These are phyloP conservation scores for Candida arabinofermentans DNA, from an alignment of 805 yeast species.

Conservation along the genomic window DNA sequence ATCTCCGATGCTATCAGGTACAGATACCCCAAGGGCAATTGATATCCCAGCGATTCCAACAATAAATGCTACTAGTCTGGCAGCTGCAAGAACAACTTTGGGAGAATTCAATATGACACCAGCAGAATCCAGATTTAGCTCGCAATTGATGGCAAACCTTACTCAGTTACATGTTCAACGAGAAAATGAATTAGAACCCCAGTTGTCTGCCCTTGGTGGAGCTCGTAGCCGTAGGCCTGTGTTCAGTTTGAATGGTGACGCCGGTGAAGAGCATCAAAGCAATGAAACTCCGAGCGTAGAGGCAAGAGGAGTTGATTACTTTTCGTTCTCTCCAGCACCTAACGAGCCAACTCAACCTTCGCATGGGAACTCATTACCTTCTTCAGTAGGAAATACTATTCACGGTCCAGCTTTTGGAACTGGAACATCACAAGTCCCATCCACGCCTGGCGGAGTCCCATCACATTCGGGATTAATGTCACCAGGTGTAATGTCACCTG, in stretches of 20 bases:
- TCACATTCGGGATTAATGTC: conserved; percentile 2
- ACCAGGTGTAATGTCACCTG: conserved; percentile 51
- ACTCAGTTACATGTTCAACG: conserved; percentile 48
- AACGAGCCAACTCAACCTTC: background rate
- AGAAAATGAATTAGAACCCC: conserved; percentile 33
- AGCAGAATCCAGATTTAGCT: conserved; percentile 20
- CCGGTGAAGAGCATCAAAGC: background rate
- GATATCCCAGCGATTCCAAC: conserved; percentile 3
- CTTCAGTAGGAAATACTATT: conserved; percentile 3
- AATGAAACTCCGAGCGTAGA: background rate
- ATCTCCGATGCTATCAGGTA: conserved; percentile 42
- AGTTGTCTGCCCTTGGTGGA: background rate
- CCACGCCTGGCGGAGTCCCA: conserved; percentile 9
- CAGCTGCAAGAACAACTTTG: conserved; percentile 6
- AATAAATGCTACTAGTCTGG: background rate
- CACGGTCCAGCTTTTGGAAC: conserved; percentile 21
- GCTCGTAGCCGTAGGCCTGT: conserved; percentile 24
- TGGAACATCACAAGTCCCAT: conserved; percentile 13
- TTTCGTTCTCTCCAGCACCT: background rate
- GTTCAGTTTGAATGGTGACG: conserved; percentile 24
- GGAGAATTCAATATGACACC: conserved; percentile 26
- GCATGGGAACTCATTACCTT: background rate
- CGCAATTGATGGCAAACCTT: conserved; percentile 47
- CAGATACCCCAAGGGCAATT: conserved; percentile 12
- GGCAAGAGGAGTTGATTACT: background rate